A percentile compares a stretch with the other conserved stretches of the same genome.
Evolutionary conservation across 805 yeast genomes (phyloP).

Genomic region (Saccharomycopsis amapae): DNA sequence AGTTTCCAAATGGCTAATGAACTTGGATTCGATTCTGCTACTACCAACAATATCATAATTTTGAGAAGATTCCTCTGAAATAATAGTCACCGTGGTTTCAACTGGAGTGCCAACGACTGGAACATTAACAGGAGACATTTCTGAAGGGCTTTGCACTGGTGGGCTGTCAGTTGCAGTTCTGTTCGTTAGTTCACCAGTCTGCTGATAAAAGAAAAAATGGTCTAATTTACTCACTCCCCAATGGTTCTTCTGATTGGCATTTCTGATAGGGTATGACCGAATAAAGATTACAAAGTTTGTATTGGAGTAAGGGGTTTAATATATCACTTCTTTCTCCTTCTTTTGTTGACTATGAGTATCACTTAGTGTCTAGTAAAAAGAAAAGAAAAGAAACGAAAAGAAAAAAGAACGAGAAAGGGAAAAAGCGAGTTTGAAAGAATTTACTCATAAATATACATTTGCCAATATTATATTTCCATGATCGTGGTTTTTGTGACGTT

Average conservation of each 20-base stretch:
- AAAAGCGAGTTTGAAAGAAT: no score
- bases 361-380: no score
- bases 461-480: no score
- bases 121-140: background rate
- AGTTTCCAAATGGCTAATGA: slow-evolving; percentile 10
- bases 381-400: background rate
- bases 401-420: no score
- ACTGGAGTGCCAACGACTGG: slow-evolving; percentile 3
- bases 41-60: background rate
- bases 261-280: background rate
- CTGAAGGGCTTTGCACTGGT: no score
- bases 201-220: no score
- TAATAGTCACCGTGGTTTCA: slow-evolving; percentile 1
- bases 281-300: no score
- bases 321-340: background rate
- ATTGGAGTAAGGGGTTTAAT: background rate
- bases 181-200: background rate
- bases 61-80: background rate
- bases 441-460: no score
- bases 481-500: no score
- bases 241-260: slow-evolving; percentile 20
- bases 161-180: background rate
- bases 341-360: background rate
- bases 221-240: slow-evolving; percentile 20
- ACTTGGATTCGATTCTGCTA: slow-evolving; percentile 13